These are phyloP conservation scores for Trichoderma lentiforme DNA, from an alignment of 2,329 filamentous ascomycete genomes.

Conservation along the genomic window DNA sequence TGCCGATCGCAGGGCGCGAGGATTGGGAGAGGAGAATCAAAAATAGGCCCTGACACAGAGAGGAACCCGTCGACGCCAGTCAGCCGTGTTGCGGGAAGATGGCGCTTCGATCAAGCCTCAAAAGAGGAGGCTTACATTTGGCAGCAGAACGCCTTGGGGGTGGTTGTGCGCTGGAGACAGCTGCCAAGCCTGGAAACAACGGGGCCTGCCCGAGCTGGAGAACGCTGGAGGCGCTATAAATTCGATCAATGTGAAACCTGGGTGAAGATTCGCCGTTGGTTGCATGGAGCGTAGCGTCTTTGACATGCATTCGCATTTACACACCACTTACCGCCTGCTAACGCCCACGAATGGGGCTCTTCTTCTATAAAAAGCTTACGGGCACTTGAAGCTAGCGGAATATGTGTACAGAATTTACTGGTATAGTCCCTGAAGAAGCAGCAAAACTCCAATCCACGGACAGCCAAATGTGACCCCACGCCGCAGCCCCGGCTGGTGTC, in stretches of 20 bases:
- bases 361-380: background rate
- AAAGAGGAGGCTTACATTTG: slow-evolving; percentile 14
- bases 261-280: background rate
- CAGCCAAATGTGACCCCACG: background rate
- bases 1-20: background rate
- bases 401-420: background rate
- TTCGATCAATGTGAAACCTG: background rate
- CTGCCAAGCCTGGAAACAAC: slow-evolving; percentile 2
- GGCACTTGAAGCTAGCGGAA: background rate
- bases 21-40: background rate
- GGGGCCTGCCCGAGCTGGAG: background rate
- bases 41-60: background rate
- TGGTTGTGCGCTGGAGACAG: background rate
- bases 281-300: background rate
- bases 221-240: background rate
- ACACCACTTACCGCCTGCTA: background rate
- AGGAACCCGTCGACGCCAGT: slow-evolving; percentile 12
- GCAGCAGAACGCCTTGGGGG: background rate
- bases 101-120: slow-evolving; percentile 9
- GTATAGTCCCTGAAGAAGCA: background rate
- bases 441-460: background rate
- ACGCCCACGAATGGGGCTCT: background rate
- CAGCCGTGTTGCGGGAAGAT: slow-evolving; percentile 8
- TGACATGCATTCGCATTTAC: background rate
- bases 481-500: background rate